These are phyloP conservation scores for Apiotrichum veenhuisii DNA, from an alignment of 1,284 basidiomycete genomes.

Conservation along the genomic window DNA sequence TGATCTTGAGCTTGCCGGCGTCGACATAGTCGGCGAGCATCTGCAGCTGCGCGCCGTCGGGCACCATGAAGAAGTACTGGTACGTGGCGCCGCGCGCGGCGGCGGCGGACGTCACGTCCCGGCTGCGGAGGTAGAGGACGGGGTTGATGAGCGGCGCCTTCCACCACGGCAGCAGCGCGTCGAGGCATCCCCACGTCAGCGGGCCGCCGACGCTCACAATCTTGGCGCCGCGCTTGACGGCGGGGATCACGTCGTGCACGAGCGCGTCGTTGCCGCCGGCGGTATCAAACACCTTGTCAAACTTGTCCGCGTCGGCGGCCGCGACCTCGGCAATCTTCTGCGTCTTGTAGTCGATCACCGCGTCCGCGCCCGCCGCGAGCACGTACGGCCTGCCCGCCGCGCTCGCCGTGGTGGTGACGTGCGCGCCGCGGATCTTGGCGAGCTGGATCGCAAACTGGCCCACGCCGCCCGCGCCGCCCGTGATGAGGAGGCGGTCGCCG, in stretches of 20 bases:
- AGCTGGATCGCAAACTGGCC: conserved; percentile 54
- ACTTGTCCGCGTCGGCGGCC: background rate
- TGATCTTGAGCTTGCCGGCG: conserved; percentile 14
- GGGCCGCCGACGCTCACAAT: conserved; percentile 17
- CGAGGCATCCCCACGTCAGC: conserved; percentile 6
- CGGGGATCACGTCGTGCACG: conserved; percentile 4
- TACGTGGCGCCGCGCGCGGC: conserved; percentile 7
- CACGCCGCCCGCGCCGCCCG: conserved; percentile 52
- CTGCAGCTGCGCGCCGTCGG: conserved; percentile 16
- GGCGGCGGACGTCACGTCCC: background rate
- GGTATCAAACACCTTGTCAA: conserved; percentile 21
- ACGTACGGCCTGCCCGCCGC: conserved; percentile 49
- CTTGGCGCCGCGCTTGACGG: conserved; percentile 9
- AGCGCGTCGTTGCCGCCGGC: conserved; percentile 10
- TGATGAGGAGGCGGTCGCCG: conserved; percentile 45
- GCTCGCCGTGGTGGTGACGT: conserved; percentile 51
- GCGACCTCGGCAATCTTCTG: conserved; percentile 10
- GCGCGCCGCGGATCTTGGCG: conserved; percentile 50
- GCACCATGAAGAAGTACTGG: conserved; percentile 22
- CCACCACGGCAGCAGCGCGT: background rate
- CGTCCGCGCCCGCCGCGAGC: conserved; percentile 53
- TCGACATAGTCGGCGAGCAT: conserved; percentile 10
- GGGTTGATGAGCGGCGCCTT: background rate
- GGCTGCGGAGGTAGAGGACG: background rate
- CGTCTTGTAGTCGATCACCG: conserved; percentile 43